These are phyloP conservation scores for Alternaria rosae DNA, from an alignment of 2,329 filamentous ascomycete species.

Conservation along the genomic window DNA sequence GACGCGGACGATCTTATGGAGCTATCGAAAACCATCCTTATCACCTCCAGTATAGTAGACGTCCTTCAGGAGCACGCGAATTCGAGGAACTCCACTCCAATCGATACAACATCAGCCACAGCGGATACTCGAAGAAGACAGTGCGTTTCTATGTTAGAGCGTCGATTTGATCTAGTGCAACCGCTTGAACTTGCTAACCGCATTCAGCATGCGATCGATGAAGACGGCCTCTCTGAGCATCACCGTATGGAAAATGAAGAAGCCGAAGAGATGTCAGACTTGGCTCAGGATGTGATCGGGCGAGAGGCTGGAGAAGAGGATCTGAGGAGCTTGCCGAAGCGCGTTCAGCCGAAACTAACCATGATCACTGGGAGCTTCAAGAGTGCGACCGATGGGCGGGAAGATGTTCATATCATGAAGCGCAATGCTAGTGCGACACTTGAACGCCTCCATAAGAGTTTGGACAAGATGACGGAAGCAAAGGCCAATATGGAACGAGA, in stretches of 20 bases:
- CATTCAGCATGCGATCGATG: constrained; percentile 84
- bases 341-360: constrained; percentile 46
- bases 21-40: constrained; percentile 79
- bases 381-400: constrained; percentile 46
- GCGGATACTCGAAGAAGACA: constrained; percentile 29
- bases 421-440: constrained; percentile 71
- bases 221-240: constrained; percentile 84
- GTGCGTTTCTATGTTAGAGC: constrained; percentile 54
- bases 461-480: constrained; percentile 67
- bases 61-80: constrained; percentile 33
- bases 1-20: constrained; percentile 89
- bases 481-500: constrained; percentile 67
- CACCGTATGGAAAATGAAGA: constrained; percentile 79
- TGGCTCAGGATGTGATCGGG: constrained; percentile 75
- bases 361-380: constrained; percentile 43
- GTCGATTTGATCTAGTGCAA: constrained; percentile 70
- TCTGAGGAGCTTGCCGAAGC: constrained; percentile 49
- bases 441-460: constrained; percentile 69
- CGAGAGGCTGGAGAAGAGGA: constrained; percentile 70
- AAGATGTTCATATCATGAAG: constrained; percentile 70
- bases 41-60: constrained; percentile 70
- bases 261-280: constrained; percentile 71
- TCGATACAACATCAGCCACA: constrained; percentile 8
- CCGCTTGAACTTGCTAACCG: constrained; percentile 72
- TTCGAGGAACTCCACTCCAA: constrained; percentile 24